Evolutionary conservation across 2,329 filamentous ascomycete genomes (phyloP), one percentile per base, ranked within the genome.

Genomic region (Colletotrichum sp.): DNA sequence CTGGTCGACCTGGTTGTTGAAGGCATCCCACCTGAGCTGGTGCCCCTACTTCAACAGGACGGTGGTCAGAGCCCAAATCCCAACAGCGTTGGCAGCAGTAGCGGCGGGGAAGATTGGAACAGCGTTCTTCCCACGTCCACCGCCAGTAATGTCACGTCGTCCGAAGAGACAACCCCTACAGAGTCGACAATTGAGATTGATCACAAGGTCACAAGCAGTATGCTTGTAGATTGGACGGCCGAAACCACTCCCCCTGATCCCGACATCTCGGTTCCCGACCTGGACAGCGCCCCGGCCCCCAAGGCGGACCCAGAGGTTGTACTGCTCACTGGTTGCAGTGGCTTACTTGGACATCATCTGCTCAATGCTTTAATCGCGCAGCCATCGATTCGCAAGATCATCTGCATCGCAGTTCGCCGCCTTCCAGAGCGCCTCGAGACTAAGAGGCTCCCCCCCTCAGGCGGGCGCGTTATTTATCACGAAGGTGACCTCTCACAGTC

Each of bases 401-500:
- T 66, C 36, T 66, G 63, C 63, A 16, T 66, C 9, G 63, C 63
- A 9, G 62, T 65, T 16, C 62, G 62, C 10, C 21, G 34, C 21
- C 62, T 65, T 15, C n/a, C 18, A 26, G 62, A 65, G 34, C 62
- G 32, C 13, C 9, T 65, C 32, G n/a, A 44, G 26, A 65, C n/a
- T 8, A 18, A 18, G n/a, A 32, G 62, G 6, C 62, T 65, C 16
- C 62, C 62, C n/a, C 32, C 62, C 3, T 8, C 62, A 12, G n/a
- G 18, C n/a, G 62, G 21, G 8, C 62, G 62, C 21, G 76, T 81
- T 2, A 26, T 62, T 1, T 65, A 75, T 16, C 72, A 81, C 68
- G 24, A 59, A 0, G 79, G 81, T 49, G 82, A 89, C 21, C 78
- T 83, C 5, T 13, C 76, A 2, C 32, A 24, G 62, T 18, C 62